These are phyloP conservation scores for Rhodamnia rubescens DNA, from an alignment of 345 rosid species.

Conservation along the genomic window DNA sequence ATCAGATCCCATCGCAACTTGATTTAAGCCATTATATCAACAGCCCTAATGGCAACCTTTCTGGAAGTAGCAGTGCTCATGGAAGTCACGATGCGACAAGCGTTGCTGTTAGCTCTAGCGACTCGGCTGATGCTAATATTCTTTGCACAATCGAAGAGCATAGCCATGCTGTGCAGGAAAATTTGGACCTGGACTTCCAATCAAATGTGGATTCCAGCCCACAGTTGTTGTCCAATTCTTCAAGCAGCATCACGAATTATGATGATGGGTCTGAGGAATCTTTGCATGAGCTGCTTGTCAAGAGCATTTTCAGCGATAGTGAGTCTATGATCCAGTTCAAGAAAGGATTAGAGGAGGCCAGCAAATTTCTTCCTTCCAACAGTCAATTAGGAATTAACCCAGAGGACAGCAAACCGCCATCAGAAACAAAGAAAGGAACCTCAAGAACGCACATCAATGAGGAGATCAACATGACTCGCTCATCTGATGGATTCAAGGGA, in stretches of 20 bases:
- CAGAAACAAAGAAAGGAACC: constrained; percentile 1
- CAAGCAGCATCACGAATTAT: neutral
- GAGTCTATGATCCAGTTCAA: constrained; percentile 49
- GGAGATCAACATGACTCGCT: neutral
- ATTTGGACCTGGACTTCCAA: neutral
- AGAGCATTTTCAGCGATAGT: neutral
- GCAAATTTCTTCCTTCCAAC: constrained; percentile 63
- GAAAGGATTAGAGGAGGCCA: constrained; percentile 77
- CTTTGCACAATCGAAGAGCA: neutral
- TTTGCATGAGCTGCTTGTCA: neutral
- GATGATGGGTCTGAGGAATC: neutral
- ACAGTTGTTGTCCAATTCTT: neutral
- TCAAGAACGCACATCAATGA: constrained; percentile 7
- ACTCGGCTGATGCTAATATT: constrained; percentile 5
- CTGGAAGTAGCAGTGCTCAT: constrained; percentile 8
- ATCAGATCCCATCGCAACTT: constrained; percentile 2
- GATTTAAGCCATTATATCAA: constrained; percentile 1
- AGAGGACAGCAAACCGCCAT: constrained; percentile 5
- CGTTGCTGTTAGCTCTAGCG: neutral
- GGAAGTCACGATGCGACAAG: constrained; percentile 1
- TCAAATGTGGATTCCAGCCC: neutral
- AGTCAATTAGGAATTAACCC: constrained; percentile 26
- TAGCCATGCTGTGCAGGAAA: neutral
- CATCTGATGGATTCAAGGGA: constrained; percentile 12
- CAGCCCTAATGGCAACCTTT: constrained; percentile 6